Evolutionary conservation across 495 filamentous ascomycete species (phyloP).

Genomic region (Glarea lozoyensis): DNA sequence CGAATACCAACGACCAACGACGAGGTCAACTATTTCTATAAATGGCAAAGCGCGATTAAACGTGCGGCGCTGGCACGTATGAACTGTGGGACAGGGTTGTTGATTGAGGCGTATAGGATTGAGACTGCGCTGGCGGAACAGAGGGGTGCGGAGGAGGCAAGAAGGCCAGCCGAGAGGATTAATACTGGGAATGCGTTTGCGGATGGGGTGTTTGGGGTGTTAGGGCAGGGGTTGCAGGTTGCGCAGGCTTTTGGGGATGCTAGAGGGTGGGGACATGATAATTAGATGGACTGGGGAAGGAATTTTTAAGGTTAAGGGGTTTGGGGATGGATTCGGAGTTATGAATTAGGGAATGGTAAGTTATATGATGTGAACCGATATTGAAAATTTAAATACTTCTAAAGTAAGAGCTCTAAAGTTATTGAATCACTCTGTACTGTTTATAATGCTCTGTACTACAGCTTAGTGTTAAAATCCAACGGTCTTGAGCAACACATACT

Average conservation of each 20-base stretch:
- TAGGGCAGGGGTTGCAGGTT: slow-evolving; percentile 9
- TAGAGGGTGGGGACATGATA: slow-evolving; percentile 8
- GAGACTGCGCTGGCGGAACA: slow-evolving; percentile 9
- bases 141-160: slow-evolving; percentile 4
- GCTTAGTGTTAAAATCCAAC: no score
- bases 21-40: slow-evolving; percentile 14
- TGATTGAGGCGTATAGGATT: slow-evolving; percentile 18
- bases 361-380: no score
- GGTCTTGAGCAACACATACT: no score
- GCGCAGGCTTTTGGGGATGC: neutral
- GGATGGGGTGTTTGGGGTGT: slow-evolving; percentile 16
- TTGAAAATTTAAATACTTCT: no score
- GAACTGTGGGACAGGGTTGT: slow-evolving; percentile 4
- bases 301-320: no score
- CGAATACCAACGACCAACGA: slow-evolving; percentile 6
- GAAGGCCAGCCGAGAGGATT: neutral
- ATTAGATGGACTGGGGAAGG: no score
- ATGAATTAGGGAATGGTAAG: no score
- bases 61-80: slow-evolving; percentile 17
- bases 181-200: slow-evolving; percentile 19
- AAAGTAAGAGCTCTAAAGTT: no score
- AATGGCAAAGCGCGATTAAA: slow-evolving; percentile 17
- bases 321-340: no score
- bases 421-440: no score
- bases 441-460: no score